Percentiles rank a stretch among this genome's conserved stretches.
Conservation (phyloP, 768 basidiomycete species). For the Tricholoma bakamatsutake region DNA sequence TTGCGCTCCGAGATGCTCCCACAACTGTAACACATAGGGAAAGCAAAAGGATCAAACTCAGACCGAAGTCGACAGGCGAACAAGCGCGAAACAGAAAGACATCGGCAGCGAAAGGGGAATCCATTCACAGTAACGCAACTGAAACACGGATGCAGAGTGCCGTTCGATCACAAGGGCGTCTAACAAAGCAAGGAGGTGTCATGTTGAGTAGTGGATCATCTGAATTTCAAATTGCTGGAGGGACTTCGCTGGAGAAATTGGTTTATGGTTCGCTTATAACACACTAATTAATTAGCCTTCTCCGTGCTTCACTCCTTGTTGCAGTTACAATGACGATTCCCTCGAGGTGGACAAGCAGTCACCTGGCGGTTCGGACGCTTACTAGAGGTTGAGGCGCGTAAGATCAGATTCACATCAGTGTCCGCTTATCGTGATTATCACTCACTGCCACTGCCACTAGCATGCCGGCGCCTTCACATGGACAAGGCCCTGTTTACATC, state of each 20-base stretch:
- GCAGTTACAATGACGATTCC: too few relatives aligned
- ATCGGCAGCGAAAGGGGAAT: constrained; percentile 29
- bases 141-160: constrained; percentile 84
- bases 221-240: constrained; percentile 77
- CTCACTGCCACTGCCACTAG: too few relatives aligned
- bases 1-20: constrained; percentile 85
- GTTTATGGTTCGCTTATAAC: constrained; percentile 23
- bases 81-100: constrained; percentile 9
- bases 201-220: constrained; percentile 61
- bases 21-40: constrained; percentile 34
- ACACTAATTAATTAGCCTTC: background rate
- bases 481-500: too few relatives aligned
- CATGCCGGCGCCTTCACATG: too few relatives aligned
- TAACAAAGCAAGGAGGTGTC: constrained; percentile 73
- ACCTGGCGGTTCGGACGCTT: too few relatives aligned
- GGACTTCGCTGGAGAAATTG: constrained; percentile 56
- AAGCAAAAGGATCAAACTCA: constrained; percentile 13
- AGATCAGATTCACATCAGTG: too few relatives aligned
- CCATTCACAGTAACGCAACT: constrained; percentile 45
- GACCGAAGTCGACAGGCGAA: constrained; percentile 10
- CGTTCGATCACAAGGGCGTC: constrained; percentile 77
- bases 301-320: too few relatives aligned
- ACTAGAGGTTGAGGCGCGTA: too few relatives aligned
- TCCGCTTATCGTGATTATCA: too few relatives aligned
- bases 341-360: too few relatives aligned